These are phyloP conservation scores for Tilletia caries DNA, from an alignment of 1,284 basidiomycete genomes.

Conservation along the genomic window DNA sequence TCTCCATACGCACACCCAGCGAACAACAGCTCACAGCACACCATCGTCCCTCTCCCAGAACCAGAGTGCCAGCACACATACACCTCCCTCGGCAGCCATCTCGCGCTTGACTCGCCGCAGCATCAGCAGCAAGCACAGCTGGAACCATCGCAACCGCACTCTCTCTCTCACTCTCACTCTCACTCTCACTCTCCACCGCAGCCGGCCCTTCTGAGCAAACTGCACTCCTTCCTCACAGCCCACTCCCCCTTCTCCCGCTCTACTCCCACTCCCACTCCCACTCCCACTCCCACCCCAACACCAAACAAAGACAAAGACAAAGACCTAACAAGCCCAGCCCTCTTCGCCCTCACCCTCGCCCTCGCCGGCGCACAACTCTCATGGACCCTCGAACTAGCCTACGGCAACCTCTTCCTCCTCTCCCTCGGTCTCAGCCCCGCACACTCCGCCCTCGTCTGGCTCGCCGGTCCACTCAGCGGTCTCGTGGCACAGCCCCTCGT, in stretches of 20 bases:
- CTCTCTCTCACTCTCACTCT: not conserved
- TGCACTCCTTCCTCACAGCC: not conserved
- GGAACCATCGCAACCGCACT: not conserved
- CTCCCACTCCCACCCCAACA: conserved; percentile 39
- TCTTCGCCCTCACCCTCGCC: conserved; percentile 59
- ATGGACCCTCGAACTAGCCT: conserved; percentile 83
- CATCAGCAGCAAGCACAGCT: too few relatives aligned
- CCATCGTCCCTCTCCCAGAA: not conserved
- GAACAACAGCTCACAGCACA: not conserved
- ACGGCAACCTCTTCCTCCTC: conserved; percentile 89
- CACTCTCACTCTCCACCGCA: not conserved
- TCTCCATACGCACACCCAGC: not conserved
- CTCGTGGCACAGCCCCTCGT: conserved; percentile 92
- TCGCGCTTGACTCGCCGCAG: not conserved
- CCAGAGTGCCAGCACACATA: not conserved
- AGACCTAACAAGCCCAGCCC: too few relatives aligned
- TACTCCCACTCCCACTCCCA: not conserved
- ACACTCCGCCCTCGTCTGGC: conserved; percentile 89
- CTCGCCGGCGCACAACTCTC: conserved; percentile 79
- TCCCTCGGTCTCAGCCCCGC: conserved; percentile 83
- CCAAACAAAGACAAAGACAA: too few relatives aligned
- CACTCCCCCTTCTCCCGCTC: not conserved
- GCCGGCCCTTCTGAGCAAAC: not conserved
- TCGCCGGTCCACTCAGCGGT: conserved; percentile 88
- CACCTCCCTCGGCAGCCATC: conserved; percentile 2